phyloP scores from a whole-genome alignment of 2,329 filamentous ascomycete genomes.

The Fusarium sp. region DNA sequence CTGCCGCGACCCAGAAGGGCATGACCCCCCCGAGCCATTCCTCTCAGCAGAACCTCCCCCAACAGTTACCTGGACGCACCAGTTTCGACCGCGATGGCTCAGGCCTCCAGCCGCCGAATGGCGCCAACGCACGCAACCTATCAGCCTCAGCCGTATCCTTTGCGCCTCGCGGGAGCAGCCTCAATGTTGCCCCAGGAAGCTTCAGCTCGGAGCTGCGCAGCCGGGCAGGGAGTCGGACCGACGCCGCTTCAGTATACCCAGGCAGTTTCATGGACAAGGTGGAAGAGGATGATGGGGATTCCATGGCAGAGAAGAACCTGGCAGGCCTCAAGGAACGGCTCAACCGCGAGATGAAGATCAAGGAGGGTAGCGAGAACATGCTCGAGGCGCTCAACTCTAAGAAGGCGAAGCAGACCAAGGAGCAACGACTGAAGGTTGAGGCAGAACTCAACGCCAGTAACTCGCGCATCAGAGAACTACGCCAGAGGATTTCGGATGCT shows the following conservation, averaged over 20 bases:
- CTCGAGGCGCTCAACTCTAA: constrained; percentile 94
- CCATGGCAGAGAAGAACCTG: constrained; percentile 78
- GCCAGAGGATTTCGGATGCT: constrained; percentile 69
- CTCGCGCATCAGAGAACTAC: constrained; percentile 72
- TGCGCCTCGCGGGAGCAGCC: constrained; percentile 74
- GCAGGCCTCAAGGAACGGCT: constrained; percentile 83
- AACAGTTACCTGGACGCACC: constrained; percentile 42
- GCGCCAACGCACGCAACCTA: constrained; percentile 57
- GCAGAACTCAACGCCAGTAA: constrained; percentile 93
- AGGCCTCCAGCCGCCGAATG: constrained; percentile 63
- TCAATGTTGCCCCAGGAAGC: constrained; percentile 81
- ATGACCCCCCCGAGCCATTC: constrained; percentile 49
- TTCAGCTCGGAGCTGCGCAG: constrained; percentile 90
- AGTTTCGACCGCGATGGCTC: constrained; percentile 66
- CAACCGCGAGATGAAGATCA: constrained; percentile 97
- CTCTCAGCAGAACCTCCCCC: constrained; percentile 53
- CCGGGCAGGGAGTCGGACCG: constrained; percentile 52
- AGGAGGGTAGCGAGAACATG: constrained; percentile 97
- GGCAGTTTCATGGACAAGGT: constrained; percentile 64
- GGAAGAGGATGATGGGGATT: constrained; percentile 70
- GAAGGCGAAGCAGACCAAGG: constrained; percentile 94
- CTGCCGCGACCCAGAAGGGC: constrained; percentile 48
- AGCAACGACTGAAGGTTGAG: constrained; percentile 82
- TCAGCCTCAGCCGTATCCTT: constrained; percentile 70
- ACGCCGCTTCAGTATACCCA: constrained; percentile 52